These are phyloP conservation scores for Melaleuca alternifolia DNA, from an alignment of 345 rosid genomes.

Conservation along the genomic window DNA sequence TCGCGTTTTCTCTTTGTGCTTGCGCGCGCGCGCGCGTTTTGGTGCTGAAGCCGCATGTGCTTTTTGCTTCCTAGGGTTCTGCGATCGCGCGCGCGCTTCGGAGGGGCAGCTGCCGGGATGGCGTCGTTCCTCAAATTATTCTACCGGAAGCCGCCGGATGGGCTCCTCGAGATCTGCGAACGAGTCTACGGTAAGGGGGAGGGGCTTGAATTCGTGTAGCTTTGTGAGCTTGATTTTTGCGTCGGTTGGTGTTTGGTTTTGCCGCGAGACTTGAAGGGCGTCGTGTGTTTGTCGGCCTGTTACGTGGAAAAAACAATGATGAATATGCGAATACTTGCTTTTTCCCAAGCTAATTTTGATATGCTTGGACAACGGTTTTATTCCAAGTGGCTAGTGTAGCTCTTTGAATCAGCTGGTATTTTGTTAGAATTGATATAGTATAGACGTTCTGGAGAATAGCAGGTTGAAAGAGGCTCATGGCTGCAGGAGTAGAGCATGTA, in stretches of 20 bases:
- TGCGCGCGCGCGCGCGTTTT: background rate
- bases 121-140: constrained; percentile 80
- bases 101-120: constrained; percentile 26
- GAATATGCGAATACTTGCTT: background rate
- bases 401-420: background rate
- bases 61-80: background rate
- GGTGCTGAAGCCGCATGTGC: background rate
- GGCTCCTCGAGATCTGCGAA: constrained; percentile 87
- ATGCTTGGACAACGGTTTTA: background rate
- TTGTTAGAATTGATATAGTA: too few species aligned
- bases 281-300: background rate
- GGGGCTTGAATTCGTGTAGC: background rate
- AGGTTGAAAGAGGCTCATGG: background rate
- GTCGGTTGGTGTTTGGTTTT: background rate
- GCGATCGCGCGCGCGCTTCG: background rate
- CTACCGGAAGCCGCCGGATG: constrained; percentile 84
- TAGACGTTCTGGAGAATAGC: background rate
- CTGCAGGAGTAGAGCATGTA: background rate
- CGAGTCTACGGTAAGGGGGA: constrained; percentile 63
- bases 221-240: background rate
- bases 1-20: background rate
- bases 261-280: background rate
- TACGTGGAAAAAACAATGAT: background rate
- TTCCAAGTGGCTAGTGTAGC: background rate
- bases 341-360: background rate